Conservation (phyloP, 2,329 filamentous ascomycete species). For the Pseudogymnoascus verrucosus region DNA sequence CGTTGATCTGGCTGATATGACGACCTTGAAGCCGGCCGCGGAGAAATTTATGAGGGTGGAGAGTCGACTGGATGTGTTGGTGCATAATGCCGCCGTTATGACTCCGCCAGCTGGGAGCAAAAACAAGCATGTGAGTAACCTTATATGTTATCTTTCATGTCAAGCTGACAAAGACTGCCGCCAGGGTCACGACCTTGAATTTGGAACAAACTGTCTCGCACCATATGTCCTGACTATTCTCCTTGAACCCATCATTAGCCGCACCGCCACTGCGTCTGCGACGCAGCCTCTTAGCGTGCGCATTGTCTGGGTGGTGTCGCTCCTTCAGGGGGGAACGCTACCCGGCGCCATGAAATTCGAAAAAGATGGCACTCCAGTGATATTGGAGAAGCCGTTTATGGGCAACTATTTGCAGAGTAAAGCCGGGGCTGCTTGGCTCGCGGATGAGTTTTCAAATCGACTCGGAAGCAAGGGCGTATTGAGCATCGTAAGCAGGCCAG, state of each 20-base stretch:
- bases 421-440: slow-evolving; percentile 27
- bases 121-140: slow-evolving; percentile 25
- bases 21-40: slow-evolving; percentile 22
- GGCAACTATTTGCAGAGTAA: slow-evolving; percentile 31
- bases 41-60: slow-evolving; percentile 26
- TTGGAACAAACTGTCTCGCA: slow-evolving; percentile 18
- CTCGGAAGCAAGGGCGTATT: slow-evolving; percentile 27
- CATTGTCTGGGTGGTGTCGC: slow-evolving; percentile 26
- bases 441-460: slow-evolving; percentile 23
- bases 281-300: slow-evolving; percentile 23
- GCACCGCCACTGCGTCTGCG: slow-evolving; percentile 12
- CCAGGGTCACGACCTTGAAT: slow-evolving; percentile 17
- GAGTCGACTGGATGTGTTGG: slow-evolving; percentile 32
- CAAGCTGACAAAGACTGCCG: not conserved
- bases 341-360: slow-evolving; percentile 22
- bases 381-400: slow-evolving; percentile 16
- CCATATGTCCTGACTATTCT: slow-evolving; percentile 20
- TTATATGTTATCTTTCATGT: not conserved
- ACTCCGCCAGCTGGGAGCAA: slow-evolving; percentile 32
- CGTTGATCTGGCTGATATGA: slow-evolving; percentile 25
- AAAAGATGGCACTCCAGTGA: slow-evolving; percentile 16
- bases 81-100: slow-evolving; percentile 41
- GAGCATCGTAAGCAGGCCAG: slow-evolving; percentile 24
- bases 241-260: slow-evolving; percentile 17
- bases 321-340: slow-evolving; percentile 15